Conservation (phyloP, 306 rosid genomes). For the Vigna reflexopilosa region DNA sequence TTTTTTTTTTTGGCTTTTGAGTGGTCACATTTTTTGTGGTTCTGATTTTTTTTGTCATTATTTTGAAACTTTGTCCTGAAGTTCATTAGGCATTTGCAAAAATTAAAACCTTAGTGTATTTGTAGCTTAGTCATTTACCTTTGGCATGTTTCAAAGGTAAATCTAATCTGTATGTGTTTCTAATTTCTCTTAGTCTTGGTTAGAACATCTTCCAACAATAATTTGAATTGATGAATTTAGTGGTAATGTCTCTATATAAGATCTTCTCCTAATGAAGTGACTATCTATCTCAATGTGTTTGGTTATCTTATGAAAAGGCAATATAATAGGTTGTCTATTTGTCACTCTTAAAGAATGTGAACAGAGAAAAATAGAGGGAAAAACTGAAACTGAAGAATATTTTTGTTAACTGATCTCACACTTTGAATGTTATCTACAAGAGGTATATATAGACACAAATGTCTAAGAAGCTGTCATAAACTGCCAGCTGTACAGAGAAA, state of each 20-base stretch:
- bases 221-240: not conserved
- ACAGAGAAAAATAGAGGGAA: no score
- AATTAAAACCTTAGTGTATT: slow-evolving; percentile 9
- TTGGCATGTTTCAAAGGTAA: slow-evolving; percentile 28
- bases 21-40: not conserved
- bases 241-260: not conserved
- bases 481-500: no score
- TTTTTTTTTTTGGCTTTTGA: slow-evolving; percentile 20
- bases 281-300: not conserved
- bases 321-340: no score
- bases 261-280: not conserved
- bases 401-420: no score
- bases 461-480: no score
- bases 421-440: no score
- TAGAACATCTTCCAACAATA: not conserved
- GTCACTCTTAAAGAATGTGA: no score
- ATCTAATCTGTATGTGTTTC: not conserved
- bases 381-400: no score
- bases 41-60: not conserved
- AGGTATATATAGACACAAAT: no score
- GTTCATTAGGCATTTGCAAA: slow-evolving; percentile 15
- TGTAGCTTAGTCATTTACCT: not conserved
- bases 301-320: no score
- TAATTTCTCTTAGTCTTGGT: slow-evolving; percentile 6
- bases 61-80: not conserved